Evolutionary conservation across 306 rosid species (phyloP), one percentile per base, ranked within the genome.

Genomic region (Rosa multiflora): DNA sequence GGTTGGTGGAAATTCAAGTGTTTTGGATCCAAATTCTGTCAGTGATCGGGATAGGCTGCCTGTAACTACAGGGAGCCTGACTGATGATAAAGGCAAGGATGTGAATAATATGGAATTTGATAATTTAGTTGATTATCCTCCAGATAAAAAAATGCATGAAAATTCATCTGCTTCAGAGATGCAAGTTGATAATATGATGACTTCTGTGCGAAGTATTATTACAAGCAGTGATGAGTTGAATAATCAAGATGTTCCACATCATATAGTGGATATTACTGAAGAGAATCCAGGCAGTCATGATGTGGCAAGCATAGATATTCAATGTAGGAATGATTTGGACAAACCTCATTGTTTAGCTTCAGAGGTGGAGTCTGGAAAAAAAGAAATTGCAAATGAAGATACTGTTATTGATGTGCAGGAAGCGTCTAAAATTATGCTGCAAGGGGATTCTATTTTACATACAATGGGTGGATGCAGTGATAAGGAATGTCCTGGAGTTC

Each of bases 1-100:
- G 43, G 82, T 87, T 76, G 84, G 66, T 85, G 90, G 86, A 67
- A 83, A 87, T 77, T 86, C 84, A 55, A 70, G 73, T 40, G 76
- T 67, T 69, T 70, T 11, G 40, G 85, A 82, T 82, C 82, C 82
- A 29, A 77, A 78, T 84, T 85, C 82, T 85, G 58, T 77, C 68
- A 68, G 80, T 80, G 75, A 48, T 75, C 82, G 82, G 66, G 58
- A 78, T 14, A 88, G 70, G 75, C 44, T 85, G 40, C 82, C 83
- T 61, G 42, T 64, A 67, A 75, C 78, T 70, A 82, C 76, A 72
- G 91, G 78, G 61, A 73, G 51, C 80, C 85, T 68, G 48, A 75
- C 81, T 77, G 88, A 85, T 76, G 83, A 56, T n/a, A 84, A 82
- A 82, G 48, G 74, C 67, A 79, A 85, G 29, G 73, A 59, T 84